Evolutionary conservation across 139 green algal species (phyloP).

Genomic region (Yamagishiella unicocca): DNA sequence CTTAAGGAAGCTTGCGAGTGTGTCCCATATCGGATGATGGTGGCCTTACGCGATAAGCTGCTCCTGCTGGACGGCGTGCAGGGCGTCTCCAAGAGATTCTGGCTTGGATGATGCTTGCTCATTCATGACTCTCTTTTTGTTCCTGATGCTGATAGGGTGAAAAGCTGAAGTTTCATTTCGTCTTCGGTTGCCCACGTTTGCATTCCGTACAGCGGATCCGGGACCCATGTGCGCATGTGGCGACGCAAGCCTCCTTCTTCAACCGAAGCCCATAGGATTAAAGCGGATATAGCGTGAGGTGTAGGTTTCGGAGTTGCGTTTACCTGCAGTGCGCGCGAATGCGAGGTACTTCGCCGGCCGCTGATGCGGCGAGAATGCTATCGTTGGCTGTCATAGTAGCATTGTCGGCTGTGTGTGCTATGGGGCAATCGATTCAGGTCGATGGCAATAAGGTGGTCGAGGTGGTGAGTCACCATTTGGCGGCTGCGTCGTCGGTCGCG

Average conservation of each 20-base stretch:
- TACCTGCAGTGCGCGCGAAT: too few relatives aligned
- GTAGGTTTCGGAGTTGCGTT: background rate
- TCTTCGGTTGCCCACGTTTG: background rate
- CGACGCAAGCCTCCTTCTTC: too few relatives aligned
- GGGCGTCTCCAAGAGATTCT: background rate
- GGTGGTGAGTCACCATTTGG: constrained; percentile 27
- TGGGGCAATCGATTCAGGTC: constrained; percentile 23
- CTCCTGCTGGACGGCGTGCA: constrained; percentile 12
- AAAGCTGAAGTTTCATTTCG: background rate
- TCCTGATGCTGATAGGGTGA: background rate
- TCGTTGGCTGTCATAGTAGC: background rate
- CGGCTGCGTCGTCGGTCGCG: background rate
- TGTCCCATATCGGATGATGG: background rate
- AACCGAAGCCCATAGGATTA: background rate
- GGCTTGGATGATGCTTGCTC: background rate
- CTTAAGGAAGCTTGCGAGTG: background rate
- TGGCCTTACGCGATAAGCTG: background rate
- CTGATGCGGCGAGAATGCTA: background rate
- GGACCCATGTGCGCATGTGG: background rate
- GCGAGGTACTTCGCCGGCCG: background rate
- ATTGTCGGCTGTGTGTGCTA: background rate
- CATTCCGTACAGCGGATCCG: background rate
- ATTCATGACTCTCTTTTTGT: background rate
- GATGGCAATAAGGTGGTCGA: constrained; percentile 53
- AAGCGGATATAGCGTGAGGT: too few relatives aligned